Conservation (phyloP, 148 eudicot species). For the Fallopia convolvulus region DNA sequence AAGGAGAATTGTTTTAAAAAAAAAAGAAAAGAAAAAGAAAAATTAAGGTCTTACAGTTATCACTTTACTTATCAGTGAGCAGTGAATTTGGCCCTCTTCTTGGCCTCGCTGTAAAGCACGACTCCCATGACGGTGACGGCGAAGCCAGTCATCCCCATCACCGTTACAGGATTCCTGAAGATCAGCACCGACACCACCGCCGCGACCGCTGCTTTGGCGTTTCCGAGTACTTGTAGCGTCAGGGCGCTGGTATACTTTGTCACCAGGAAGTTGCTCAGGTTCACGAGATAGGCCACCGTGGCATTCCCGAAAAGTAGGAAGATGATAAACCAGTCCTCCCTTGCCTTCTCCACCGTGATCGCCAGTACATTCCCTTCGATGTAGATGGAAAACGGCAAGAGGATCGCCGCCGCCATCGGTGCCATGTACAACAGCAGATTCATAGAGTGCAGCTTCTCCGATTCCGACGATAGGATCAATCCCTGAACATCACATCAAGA, state of each 20-base stretch:
- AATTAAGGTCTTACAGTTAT: not conserved
- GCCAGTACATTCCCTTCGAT: constrained; percentile 63
- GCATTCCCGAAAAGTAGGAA: constrained; percentile 61
- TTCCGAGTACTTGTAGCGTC: constrained; percentile 77
- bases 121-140: constrained; percentile 73
- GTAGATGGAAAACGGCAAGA: constrained; percentile 57
- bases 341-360: constrained; percentile 49
- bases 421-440: constrained; percentile 75
- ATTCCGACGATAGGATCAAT: constrained; percentile 44
- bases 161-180: constrained; percentile 82
- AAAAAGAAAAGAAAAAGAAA: not conserved
- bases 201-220: constrained; percentile 82
- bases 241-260: constrained; percentile 80
- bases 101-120: constrained; percentile 76
- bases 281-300: constrained; percentile 77
- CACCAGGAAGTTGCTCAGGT: constrained; percentile 66
- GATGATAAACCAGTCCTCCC: constrained; percentile 43
- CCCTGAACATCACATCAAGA: constrained; percentile 13
- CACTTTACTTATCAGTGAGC: too few species aligned
- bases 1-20: too few species aligned
- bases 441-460: constrained; percentile 69
- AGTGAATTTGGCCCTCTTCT: constrained; percentile 54
- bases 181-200: constrained; percentile 77
- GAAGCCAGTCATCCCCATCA: constrained; percentile 76
- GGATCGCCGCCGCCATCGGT: constrained; percentile 66